Percentiles rank a stretch among this genome's conserved stretches.
Conservation (phyloP, 2,329 filamentous ascomycete species). For the Cladobotryum protrusum region DNA sequence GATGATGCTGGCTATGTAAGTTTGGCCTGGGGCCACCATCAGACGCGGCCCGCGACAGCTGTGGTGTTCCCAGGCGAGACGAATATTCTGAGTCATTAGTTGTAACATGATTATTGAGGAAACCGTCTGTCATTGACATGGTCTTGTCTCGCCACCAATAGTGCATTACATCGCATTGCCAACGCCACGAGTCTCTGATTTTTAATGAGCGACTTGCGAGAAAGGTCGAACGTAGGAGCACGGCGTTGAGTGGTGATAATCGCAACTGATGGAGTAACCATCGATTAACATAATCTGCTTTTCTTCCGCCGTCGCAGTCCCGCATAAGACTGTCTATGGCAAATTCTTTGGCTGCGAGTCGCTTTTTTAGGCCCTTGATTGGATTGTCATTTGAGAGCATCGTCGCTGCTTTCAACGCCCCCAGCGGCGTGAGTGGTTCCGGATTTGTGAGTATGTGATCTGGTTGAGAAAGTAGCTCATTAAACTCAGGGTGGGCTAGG, state of each 20-base stretch:
- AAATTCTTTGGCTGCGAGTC: constrained; percentile 42
- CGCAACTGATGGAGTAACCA: constrained; percentile 49
- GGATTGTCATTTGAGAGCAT: constrained; percentile 32
- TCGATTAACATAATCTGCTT: constrained; percentile 40
- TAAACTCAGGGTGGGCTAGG: constrained; percentile 36
- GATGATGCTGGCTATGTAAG: neutral
- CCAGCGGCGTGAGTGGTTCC: constrained; percentile 34
- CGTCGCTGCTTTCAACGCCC: constrained; percentile 34
- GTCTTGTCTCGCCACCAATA: constrained; percentile 32
- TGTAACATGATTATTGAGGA: constrained; percentile 13
- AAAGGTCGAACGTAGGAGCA: constrained; percentile 35
- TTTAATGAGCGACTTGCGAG: constrained; percentile 21
- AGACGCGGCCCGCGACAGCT: constrained; percentile 23
- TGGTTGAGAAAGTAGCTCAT: constrained; percentile 43
- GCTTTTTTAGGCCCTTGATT: constrained; percentile 27
- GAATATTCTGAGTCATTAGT: constrained; percentile 20
- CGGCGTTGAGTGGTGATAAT: constrained; percentile 38
- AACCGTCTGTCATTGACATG: constrained; percentile 13
- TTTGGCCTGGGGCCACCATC: constrained; percentile 14
- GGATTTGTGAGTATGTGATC: constrained; percentile 35
- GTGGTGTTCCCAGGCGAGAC: constrained; percentile 20
- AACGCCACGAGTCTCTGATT: constrained; percentile 28
- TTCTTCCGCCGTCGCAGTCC: constrained; percentile 31
- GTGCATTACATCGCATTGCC: constrained; percentile 33
- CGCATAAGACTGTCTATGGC: constrained; percentile 38